Conservation (phyloP, 805 yeast species). For the Ogataea henricii region DNA sequence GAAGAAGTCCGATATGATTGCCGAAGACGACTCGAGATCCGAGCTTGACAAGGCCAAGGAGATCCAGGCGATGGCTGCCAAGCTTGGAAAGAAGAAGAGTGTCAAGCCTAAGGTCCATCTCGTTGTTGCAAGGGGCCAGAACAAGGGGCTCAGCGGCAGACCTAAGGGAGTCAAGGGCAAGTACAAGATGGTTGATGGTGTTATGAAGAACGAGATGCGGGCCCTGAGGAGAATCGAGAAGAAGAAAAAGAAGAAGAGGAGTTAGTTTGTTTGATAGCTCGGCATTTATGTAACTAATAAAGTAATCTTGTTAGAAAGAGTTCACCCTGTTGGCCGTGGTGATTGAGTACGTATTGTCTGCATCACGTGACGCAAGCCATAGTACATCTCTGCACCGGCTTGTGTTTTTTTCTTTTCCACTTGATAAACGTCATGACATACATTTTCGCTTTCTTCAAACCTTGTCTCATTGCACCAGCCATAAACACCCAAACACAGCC, state of each 20-base stretch:
- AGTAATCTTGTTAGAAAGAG: neutral
- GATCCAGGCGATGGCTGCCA: constrained; percentile 81
- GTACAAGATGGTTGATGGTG: constrained; percentile 99
- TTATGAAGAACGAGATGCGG: constrained; percentile 94
- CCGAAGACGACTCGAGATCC: constrained; percentile 82
- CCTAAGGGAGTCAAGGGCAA: constrained; percentile 97
- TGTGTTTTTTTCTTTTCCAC: too few species aligned
- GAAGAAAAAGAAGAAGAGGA: constrained; percentile 64
- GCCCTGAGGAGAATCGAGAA: constrained; percentile 89
- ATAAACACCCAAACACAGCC: too few species aligned
- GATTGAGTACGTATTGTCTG: too few species aligned
- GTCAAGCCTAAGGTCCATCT: constrained; percentile 80
- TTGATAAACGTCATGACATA: too few species aligned
- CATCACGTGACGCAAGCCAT: too few species aligned
- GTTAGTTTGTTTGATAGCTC: too few species aligned
- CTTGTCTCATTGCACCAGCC: too few species aligned
- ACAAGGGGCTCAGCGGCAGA: constrained; percentile 88
- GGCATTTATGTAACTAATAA: neutral
- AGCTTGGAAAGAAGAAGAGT: constrained; percentile 69
- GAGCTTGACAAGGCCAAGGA: constrained; percentile 96
- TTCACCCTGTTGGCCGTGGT: neutral
- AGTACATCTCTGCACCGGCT: too few species aligned
- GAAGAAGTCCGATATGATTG: constrained; percentile 89
- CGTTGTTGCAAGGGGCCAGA: constrained; percentile 84
- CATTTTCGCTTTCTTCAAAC: too few species aligned